Conservation (phyloP, 164 flowering plant species). For the Magnolia changhungtana region DNA sequence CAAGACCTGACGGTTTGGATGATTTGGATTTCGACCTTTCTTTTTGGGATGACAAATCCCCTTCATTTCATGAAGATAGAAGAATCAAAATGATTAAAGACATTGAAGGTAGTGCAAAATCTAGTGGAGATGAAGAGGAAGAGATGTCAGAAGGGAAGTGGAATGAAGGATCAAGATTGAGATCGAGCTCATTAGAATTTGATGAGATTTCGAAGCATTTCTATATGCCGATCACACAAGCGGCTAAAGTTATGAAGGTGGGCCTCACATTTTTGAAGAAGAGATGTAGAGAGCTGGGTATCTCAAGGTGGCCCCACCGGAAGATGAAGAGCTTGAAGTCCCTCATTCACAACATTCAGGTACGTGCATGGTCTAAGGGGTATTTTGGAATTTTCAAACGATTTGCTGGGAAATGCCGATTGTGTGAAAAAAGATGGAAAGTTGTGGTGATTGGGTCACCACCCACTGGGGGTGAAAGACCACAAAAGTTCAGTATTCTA, state of each 20-base stretch:
- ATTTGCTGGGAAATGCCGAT: too few species aligned
- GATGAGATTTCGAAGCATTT: conserved; percentile 59
- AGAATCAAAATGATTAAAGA: not conserved
- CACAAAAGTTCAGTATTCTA: too few species aligned
- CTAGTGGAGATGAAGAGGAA: not conserved
- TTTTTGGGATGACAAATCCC: not conserved
- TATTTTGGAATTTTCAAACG: not conserved
- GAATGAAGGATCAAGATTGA: conserved; percentile 10
- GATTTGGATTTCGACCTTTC: not conserved
- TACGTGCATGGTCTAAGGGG: conserved; percentile 11
- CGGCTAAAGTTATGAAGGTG: conserved; percentile 52
- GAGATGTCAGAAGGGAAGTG: not conserved
- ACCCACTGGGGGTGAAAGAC: too few species aligned
- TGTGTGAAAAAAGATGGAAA: too few species aligned
- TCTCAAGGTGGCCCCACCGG: conserved; percentile 62
- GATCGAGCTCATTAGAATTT: conserved; percentile 26
- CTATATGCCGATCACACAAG: conserved; percentile 46
- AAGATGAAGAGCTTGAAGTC: conserved; percentile 58
- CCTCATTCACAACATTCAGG: conserved; percentile 57
- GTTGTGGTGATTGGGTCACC: too few species aligned
- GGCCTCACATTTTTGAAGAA: conserved; percentile 63
- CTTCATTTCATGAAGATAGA: not conserved
- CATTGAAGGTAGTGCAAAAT: not conserved
- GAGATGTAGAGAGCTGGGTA: conserved; percentile 54
- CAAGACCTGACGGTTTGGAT: not conserved